These are phyloP conservation scores for Mucuna pruriens DNA, from an alignment of 306 rosid species.

Conservation along the genomic window DNA sequence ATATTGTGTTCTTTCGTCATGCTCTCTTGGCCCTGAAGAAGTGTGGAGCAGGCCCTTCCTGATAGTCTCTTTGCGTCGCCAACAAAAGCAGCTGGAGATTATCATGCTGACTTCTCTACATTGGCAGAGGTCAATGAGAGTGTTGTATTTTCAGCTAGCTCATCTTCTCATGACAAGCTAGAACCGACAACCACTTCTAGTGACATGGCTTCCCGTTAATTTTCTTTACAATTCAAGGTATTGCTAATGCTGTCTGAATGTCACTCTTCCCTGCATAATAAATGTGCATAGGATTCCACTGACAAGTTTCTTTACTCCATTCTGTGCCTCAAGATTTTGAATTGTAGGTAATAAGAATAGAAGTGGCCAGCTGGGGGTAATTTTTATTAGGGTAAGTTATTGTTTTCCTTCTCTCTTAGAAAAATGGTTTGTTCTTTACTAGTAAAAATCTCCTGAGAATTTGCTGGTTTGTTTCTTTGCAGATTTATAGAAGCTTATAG, in stretches of 20 bases:
- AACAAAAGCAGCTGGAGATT: conserved; percentile 62
- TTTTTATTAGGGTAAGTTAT: conserved; percentile 68
- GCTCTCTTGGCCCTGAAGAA: conserved; percentile 45
- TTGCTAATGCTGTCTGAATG: conserved; percentile 26
- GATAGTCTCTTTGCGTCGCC: conserved; percentile 87
- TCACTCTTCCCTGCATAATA: background rate
- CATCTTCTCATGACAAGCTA: conserved; percentile 44
- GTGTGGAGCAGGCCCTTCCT: conserved; percentile 81
- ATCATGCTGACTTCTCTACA: conserved; percentile 48
- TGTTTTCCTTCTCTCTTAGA: background rate
- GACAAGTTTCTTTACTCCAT: conserved; percentile 43
- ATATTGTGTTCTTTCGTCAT: conserved; percentile 5
- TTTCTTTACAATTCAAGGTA: conserved; percentile 55
- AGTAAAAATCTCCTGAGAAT: conserved; percentile 3
- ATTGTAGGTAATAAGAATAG: conserved; percentile 60
- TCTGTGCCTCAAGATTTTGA: conserved; percentile 55
- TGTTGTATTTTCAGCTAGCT: conserved; percentile 29
- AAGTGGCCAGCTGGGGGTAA: conserved; percentile 59
- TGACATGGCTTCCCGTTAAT: conserved; percentile 51
- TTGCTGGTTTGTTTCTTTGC: conserved; percentile 46
- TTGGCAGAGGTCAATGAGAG: conserved; percentile 43
- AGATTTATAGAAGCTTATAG: conserved; percentile 82
- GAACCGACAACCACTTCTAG: conserved; percentile 41
- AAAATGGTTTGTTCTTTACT: background rate
- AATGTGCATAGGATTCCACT: conserved; percentile 10